Conservation (phyloP, 164 flowering plant genomes). For the Macadamia tetraphylla region DNA sequence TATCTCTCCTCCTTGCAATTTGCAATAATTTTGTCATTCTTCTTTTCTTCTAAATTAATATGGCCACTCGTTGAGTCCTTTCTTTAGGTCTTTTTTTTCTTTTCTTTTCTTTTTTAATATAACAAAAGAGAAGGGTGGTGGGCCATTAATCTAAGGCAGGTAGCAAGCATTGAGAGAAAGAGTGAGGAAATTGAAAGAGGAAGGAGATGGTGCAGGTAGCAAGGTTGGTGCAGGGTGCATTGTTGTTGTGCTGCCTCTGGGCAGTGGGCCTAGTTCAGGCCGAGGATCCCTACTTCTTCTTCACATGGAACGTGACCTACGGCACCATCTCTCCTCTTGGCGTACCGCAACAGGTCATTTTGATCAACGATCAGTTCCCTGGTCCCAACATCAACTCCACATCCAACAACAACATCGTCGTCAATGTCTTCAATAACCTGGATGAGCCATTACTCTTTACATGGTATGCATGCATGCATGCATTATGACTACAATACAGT, state of each 20-base stretch:
- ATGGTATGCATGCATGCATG: conserved; percentile 15
- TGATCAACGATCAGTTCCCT: conserved; percentile 51
- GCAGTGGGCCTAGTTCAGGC: conserved; percentile 5
- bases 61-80: no score
- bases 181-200: neutral
- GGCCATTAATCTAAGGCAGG: no score
- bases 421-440: conserved; percentile 53
- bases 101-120: no score
- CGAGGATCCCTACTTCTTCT: conserved; percentile 38
- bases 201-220: neutral
- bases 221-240: neutral
- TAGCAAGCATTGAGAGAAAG: no score
- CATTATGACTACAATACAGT: no score
- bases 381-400: conserved; percentile 59
- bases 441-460: conserved; percentile 50
- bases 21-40: no score
- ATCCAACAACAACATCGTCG: conserved; percentile 52
- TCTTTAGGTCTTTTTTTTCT: no score
- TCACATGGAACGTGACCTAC: conserved; percentile 39
- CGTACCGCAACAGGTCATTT: conserved; percentile 39
- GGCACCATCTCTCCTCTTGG: conserved; percentile 41
- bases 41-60: no score
- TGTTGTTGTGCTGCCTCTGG: conserved; percentile 7
- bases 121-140: no score
- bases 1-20: no score